Conservation (phyloP, 2,329 filamentous ascomycete genomes). For the Camptophora hylomeconis region DNA sequence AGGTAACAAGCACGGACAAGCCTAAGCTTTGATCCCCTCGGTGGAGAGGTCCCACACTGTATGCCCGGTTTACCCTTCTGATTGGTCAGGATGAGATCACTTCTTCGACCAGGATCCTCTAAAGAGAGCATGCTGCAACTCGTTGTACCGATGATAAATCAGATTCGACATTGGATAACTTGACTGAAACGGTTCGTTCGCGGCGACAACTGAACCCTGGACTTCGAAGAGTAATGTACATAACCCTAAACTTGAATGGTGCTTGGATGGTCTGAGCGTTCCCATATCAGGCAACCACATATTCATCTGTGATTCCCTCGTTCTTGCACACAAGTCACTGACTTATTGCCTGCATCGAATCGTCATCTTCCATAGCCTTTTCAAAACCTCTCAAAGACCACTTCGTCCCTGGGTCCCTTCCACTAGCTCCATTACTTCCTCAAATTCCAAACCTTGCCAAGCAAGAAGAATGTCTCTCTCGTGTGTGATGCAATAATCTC, state of each 20-base stretch:
- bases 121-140: slow-evolving; percentile 5
- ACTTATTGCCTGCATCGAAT: slow-evolving; percentile 7
- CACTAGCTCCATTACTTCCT: slow-evolving; percentile 17
- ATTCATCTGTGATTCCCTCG: slow-evolving; percentile 3
- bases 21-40: slow-evolving; percentile 89
- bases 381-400: slow-evolving; percentile 9
- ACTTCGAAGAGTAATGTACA: slow-evolving; percentile 5
- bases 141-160: slow-evolving; percentile 5
- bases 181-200: slow-evolving; percentile 7
- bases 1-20: slow-evolving; percentile 53
- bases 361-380: slow-evolving; percentile 3
- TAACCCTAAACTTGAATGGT: slow-evolving; percentile 2
- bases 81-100: slow-evolving; percentile 4
- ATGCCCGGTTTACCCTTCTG: slow-evolving; percentile 18
- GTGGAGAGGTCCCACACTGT: slow-evolving; percentile 65
- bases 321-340: slow-evolving; percentile 5
- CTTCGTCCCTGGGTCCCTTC: slow-evolving; percentile 6
- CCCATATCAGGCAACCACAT: slow-evolving; percentile 1
- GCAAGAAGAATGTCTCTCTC: slow-evolving; percentile 44
- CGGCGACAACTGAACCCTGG: slow-evolving; percentile 12
- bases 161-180: slow-evolving; percentile 4
- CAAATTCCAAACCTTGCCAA: slow-evolving; percentile 19
- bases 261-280: background rate
- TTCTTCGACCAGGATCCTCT: slow-evolving; percentile 1
- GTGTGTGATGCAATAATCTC: slow-evolving; percentile 73